These are phyloP conservation scores for Coemansia sp. DNA, from an alignment of 192 early-diverging fungal species.

Conservation along the genomic window DNA sequence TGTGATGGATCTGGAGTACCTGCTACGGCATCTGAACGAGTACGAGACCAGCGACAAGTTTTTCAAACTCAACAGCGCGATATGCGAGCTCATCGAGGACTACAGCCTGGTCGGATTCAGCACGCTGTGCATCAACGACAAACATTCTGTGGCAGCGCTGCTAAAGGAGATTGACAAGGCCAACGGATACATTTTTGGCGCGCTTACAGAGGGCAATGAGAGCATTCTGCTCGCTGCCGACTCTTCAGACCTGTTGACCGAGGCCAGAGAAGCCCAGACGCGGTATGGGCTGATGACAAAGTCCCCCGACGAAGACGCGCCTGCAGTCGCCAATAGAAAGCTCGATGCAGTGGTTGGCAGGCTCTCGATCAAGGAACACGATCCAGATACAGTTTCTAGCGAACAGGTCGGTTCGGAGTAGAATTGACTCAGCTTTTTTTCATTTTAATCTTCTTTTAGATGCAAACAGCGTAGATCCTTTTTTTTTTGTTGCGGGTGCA, in stretches of 20 bases:
- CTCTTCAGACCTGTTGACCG: slow-evolving; percentile 36
- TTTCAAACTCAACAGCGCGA: slow-evolving; percentile 71
- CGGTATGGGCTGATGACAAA: slow-evolving; percentile 28
- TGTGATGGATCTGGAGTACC: slow-evolving; percentile 84
- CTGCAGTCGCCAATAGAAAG: not conserved
- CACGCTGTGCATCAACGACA: slow-evolving; percentile 82
- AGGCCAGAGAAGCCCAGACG: slow-evolving; percentile 44
- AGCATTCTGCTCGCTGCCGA: slow-evolving; percentile 62
- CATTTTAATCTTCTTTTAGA: too few species aligned
- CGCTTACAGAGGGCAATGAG: slow-evolving; percentile 73
- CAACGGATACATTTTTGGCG: slow-evolving; percentile 88
- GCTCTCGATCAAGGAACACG: slow-evolving; percentile 7
- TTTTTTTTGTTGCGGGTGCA: too few species aligned
- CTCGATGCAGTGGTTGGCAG: not conserved
- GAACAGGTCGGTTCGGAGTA: too few species aligned
- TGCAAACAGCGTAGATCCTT: too few species aligned
- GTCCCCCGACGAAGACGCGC: not conserved
- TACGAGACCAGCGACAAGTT: slow-evolving; percentile 56
- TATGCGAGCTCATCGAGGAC: slow-evolving; percentile 91
- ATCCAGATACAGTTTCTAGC: not conserved
- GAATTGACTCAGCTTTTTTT: too few species aligned
- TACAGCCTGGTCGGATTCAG: slow-evolving; percentile 90
- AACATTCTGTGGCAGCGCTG: slow-evolving; percentile 75
- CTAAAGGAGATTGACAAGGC: slow-evolving; percentile 85
- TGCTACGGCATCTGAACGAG: slow-evolving; percentile 77